Evolutionary conservation across 345 rosid species (phyloP), one percentile per base, ranked within the genome.

Genomic region (Eucalyptus pauciflora): DNA sequence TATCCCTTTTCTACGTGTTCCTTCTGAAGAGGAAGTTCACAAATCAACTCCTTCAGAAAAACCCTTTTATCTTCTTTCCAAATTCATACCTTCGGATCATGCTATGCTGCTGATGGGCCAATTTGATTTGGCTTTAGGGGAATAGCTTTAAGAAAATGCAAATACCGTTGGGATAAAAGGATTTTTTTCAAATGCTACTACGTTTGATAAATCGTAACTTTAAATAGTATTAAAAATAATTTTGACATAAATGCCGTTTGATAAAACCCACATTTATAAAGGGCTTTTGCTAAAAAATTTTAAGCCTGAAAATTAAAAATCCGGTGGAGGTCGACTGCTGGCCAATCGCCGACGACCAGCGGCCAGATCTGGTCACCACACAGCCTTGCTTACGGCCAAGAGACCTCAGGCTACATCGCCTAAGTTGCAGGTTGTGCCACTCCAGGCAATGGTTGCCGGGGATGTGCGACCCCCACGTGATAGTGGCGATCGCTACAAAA

Each of bases 361-460:
- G 18, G 2, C 10, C 0, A 18, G 0, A 18, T 18, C 2, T 52
- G 0, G 10, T 18, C 58, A 1, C 58, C 24, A 52, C 1, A 52
- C 25, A 1, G 0, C 10, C 58, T 52, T 52, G 3, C 58, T 9
- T 52, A 17, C 2, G 1, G 1, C 20, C 22, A 4, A 52, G 58
- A 1, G 9, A 18, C 58, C 24, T 52, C 0, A 52, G 0, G 58
- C 58, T 18, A 7, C 58, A 18, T 52, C 2, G 25, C 25, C 4
- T 52, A 2, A 52, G 58, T 52, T 0, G 10, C 0, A 52, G 2
- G 58, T 52, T 52, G 25, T 5, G 2, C 58, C 58, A 52, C 25
- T 52, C 25, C 4, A 52, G 0, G 58, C 0, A 18, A 1, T 8
- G 10, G 58, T 18, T 0, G 1, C 0, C 0, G 0, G 1, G 25